Evolutionary conservation across 2,329 filamentous ascomycete species (phyloP).

Genomic region (Fusarium mexicanum): DNA sequence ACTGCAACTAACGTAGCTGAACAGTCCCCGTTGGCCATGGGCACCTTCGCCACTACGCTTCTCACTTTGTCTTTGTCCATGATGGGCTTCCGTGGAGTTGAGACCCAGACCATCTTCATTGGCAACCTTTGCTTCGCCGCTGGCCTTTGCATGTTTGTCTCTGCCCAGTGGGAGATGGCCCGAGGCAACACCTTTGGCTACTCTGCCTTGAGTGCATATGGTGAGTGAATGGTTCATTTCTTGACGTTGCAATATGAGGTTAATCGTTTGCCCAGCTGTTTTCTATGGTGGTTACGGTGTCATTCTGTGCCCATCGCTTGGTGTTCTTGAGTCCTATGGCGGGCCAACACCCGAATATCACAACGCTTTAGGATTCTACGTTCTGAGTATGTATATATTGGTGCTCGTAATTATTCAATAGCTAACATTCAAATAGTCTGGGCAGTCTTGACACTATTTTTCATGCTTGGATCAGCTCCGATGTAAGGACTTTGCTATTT

Average conservation of each 20-base stretch:
- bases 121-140: slow-evolving; percentile 45
- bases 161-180: slow-evolving; percentile 44
- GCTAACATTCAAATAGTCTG: slow-evolving; percentile 33
- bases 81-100: slow-evolving; percentile 44
- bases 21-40: slow-evolving; percentile 42
- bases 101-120: slow-evolving; percentile 42
- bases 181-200: slow-evolving; percentile 44
- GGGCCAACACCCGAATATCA: slow-evolving; percentile 41
- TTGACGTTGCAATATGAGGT: fast-evolving
- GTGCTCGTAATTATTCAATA: fast-evolving
- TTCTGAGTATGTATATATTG: slow-evolving; percentile 28
- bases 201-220: slow-evolving; percentile 42
- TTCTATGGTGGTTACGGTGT: slow-evolving; percentile 45
- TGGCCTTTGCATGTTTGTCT: slow-evolving; percentile 42
- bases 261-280: slow-evolving; percentile 13
- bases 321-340: slow-evolving; percentile 40
- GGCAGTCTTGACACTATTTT: slow-evolving; percentile 43
- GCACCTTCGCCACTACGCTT: slow-evolving; percentile 43
- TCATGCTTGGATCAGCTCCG: slow-evolving; percentile 38
- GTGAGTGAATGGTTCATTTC: neutral
- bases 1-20: neutral
- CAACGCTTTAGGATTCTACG: slow-evolving; percentile 44
- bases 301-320: slow-evolving; percentile 38
- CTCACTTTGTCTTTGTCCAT: slow-evolving; percentile 41
- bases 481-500: slow-evolving; percentile 14